A percentile compares a stretch with the other conserved stretches of the same genome.
phyloP scores from a whole-genome alignment of 164 flowering plant genomes.

The Liquidambar formosana region DNA sequence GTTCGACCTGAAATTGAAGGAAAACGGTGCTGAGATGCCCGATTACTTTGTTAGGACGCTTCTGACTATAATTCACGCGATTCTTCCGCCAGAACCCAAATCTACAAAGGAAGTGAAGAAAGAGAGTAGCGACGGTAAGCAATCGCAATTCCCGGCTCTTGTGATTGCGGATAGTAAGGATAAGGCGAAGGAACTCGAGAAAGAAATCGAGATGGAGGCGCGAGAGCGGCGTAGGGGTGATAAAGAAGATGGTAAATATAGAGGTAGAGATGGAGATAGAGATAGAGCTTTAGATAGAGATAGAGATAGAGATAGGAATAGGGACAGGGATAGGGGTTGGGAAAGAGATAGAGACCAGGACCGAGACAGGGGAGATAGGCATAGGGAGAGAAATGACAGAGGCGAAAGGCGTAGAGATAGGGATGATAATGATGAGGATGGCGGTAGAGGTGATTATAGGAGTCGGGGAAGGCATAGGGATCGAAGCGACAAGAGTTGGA shows the following conservation, averaged over 20 bases:
- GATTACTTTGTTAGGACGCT: constrained; percentile 86
- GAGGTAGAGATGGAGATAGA: constrained; percentile 28
- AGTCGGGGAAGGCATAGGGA: constrained; percentile 16
- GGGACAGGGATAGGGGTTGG: constrained; percentile 23
- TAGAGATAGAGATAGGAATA: constrained; percentile 22
- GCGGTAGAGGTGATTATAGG: constrained; percentile 11
- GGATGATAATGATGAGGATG: constrained; percentile 21
- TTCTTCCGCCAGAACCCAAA: constrained; percentile 59
- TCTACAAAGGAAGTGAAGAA: constrained; percentile 25
- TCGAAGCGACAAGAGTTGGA: constrained; percentile 19
- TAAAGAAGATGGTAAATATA: constrained; percentile 23
- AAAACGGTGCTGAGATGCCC: constrained; percentile 81
- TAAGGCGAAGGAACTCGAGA: constrained; percentile 65
- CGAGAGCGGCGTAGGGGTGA: constrained; percentile 20
- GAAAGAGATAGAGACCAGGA: too few relatives aligned
- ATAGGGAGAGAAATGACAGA: constrained; percentile 15
- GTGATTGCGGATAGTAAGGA: constrained; percentile 51
- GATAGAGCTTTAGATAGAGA: constrained; percentile 26
- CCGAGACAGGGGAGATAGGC: constrained; percentile 22
- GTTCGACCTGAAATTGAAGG: constrained; percentile 70
- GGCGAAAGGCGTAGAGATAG: constrained; percentile 1
- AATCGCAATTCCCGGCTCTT: constrained; percentile 42
- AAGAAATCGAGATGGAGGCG: constrained; percentile 63
- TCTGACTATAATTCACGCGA: constrained; percentile 76
- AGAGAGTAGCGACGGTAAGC: constrained; percentile 20